phyloP scores from a whole-genome alignment of 106 monocot genomes.

The Apostasia shenzhenica region DNA sequence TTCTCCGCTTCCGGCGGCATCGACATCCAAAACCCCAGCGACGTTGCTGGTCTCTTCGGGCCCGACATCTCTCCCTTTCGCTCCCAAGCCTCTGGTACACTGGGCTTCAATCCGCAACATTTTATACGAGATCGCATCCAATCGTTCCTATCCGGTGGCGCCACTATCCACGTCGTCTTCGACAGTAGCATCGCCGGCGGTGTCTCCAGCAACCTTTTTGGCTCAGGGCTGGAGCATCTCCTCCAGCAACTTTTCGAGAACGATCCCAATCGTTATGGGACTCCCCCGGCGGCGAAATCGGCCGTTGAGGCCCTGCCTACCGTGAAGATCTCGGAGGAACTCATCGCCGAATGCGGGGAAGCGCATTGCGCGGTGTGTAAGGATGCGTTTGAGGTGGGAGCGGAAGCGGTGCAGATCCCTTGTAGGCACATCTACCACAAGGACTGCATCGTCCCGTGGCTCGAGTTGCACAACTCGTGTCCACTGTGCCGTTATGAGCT shows the following conservation, averaged over 20 bases:
- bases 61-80: background rate
- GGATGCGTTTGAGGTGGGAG: slow-evolving; percentile 73
- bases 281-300: slow-evolving; percentile 79
- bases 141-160: slow-evolving; percentile 35
- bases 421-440: slow-evolving; percentile 87
- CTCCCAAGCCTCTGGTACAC: background rate
- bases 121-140: slow-evolving; percentile 43
- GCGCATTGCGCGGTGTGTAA: slow-evolving; percentile 87
- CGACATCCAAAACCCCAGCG: slow-evolving; percentile 23
- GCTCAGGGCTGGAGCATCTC: slow-evolving; percentile 73
- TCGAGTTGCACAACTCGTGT: slow-evolving; percentile 86
- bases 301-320: slow-evolving; percentile 41
- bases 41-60: slow-evolving; percentile 22
- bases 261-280: slow-evolving; percentile 85
- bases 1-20: slow-evolving; percentile 5
- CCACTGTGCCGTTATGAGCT: slow-evolving; percentile 81
- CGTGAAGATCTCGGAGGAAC: slow-evolving; percentile 33
- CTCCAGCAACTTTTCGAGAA: slow-evolving; percentile 84
- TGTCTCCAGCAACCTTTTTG: slow-evolving; percentile 67
- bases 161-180: slow-evolving; percentile 75
- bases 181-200: slow-evolving; percentile 18
- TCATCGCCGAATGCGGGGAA: slow-evolving; percentile 26
- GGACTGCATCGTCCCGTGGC: slow-evolving; percentile 89
- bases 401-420: slow-evolving; percentile 64
- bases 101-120: slow-evolving; percentile 26